phyloP scores from a whole-genome alignment of 2,329 filamentous ascomycete genomes.

The Talaromyces piceae region DNA sequence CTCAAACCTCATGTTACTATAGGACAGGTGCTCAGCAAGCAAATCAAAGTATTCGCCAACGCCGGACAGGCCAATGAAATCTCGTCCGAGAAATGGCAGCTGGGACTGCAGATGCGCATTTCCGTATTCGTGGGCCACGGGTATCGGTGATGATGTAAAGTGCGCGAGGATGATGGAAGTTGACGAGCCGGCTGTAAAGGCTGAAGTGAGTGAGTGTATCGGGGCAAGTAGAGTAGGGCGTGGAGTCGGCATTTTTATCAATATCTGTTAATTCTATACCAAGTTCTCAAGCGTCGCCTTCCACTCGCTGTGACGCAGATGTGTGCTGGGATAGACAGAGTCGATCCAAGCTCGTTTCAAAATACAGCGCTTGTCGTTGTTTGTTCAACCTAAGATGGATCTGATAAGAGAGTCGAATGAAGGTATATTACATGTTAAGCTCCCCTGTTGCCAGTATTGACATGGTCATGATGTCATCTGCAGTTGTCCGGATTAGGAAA shows the following conservation, averaged over 20 bases:
- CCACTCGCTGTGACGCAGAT: neutral
- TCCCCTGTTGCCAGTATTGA: neutral
- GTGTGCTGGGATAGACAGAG: neutral
- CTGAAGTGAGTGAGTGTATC: constrained; percentile 22
- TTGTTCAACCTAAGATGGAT: neutral
- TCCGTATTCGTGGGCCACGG: constrained; percentile 33
- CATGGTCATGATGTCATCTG: constrained; percentile 4
- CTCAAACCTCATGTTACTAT: constrained; percentile 33
- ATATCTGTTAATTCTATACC: neutral
- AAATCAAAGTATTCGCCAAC: constrained; percentile 31
- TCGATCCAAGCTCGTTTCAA: neutral
- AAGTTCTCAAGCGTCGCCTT: neutral
- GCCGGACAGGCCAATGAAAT: constrained; percentile 31
- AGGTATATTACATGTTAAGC: no score
- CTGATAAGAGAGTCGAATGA: no score
- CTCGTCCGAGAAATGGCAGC: constrained; percentile 36
- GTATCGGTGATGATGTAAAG: constrained; percentile 25
- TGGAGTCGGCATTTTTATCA: constrained; percentile 5
- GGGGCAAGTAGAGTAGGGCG: constrained; percentile 18
- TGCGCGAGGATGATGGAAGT: constrained; percentile 20
- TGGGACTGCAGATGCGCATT: constrained; percentile 20
- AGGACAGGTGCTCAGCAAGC: constrained; percentile 22
- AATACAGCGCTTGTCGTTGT: neutral
- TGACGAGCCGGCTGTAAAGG: constrained; percentile 23
- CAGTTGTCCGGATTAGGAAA: neutral